These are phyloP conservation scores for Trypanosoma cruzi DNA, from an alignment of 208 protist species.

Conservation along the genomic window DNA sequence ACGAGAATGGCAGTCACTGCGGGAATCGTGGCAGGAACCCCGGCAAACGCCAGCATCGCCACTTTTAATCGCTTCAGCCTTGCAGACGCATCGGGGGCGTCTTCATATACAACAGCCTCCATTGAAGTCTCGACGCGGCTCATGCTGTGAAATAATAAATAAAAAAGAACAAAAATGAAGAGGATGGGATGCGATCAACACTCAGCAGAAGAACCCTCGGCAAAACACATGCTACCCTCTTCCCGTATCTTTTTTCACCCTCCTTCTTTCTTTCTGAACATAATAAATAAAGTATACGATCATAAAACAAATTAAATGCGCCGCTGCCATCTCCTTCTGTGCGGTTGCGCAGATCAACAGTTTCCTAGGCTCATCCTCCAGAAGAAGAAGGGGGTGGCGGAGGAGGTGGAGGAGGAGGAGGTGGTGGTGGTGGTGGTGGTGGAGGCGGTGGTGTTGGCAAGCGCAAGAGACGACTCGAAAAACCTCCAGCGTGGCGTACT, in stretches of 20 bases:
- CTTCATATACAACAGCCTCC: constrained; percentile 30
- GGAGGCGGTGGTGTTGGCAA: constrained; percentile 28
- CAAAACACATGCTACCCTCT: too few relatives aligned
- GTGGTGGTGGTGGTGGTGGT: constrained; percentile 10
- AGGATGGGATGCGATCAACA: neutral
- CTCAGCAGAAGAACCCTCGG: too few relatives aligned
- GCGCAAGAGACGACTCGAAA: constrained; percentile 10
- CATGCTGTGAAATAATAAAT: neutral
- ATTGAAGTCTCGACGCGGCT: neutral
- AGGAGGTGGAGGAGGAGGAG: constrained; percentile 13
- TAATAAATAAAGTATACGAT: too few relatives aligned
- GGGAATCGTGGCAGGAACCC: constrained; percentile 1
- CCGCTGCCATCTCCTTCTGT: too few relatives aligned
- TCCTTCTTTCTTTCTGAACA: too few relatives aligned
- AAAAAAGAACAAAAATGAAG: neutral
- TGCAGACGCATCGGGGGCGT: constrained; percentile 7
- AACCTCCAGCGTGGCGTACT: neutral
- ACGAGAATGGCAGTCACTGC: constrained; percentile 25
- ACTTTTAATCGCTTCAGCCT: constrained; percentile 20
- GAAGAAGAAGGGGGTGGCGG: neutral
- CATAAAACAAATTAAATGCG: too few relatives aligned
- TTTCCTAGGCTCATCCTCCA: neutral
- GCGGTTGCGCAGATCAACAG: too few relatives aligned
- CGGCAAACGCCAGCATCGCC: constrained; percentile 19
- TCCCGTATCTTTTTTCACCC: too few relatives aligned